phyloP scores from a whole-genome alignment of 192 early-diverging fungal genomes.

The Dispira parvispora region DNA sequence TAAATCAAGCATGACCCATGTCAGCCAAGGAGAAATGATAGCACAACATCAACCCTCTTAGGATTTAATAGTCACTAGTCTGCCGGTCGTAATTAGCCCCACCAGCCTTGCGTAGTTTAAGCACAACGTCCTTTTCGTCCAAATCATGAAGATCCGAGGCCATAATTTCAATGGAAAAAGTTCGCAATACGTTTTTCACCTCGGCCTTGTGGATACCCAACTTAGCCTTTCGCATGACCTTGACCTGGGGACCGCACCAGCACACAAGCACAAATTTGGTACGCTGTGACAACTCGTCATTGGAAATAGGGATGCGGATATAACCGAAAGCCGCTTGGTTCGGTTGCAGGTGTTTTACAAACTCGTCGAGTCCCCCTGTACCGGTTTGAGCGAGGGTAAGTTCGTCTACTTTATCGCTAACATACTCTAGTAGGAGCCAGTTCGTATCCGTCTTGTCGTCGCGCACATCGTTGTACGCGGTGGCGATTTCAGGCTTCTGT shows the following conservation, averaged over 20 bases:
- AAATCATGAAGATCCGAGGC: slow-evolving; percentile 41
- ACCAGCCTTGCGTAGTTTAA: slow-evolving; percentile 49
- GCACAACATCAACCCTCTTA: too few relatives aligned
- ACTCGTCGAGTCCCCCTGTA: slow-evolving; percentile 45
- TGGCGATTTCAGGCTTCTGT: slow-evolving; percentile 7
- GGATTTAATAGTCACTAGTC: too few relatives aligned
- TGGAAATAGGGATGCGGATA: slow-evolving; percentile 27
- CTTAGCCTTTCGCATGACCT: slow-evolving; percentile 66
- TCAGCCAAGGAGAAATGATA: too few relatives aligned
- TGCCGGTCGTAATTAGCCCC: slow-evolving; percentile 12
- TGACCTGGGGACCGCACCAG: slow-evolving; percentile 51
- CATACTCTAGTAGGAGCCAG: slow-evolving; percentile 45
- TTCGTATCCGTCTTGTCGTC: slow-evolving; percentile 31
- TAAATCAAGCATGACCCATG: too few relatives aligned
- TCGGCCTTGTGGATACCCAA: slow-evolving; percentile 60
- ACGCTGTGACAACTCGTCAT: slow-evolving; percentile 37
- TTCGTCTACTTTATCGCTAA: slow-evolving; percentile 26
- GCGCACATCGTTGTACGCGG: background rate
- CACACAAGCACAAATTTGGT: slow-evolving; percentile 43
- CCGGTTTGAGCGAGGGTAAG: slow-evolving; percentile 14
- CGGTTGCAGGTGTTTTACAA: slow-evolving; percentile 33
- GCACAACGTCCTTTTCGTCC: slow-evolving; percentile 36
- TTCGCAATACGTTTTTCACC: slow-evolving; percentile 50
- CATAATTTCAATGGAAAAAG: slow-evolving; percentile 55
- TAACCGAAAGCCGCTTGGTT: slow-evolving; percentile 68